Evolutionary conservation across 2,329 filamentous ascomycete species (phyloP), one percentile per base, ranked within the genome.

Genomic region (Epichloe coenophiala): DNA sequence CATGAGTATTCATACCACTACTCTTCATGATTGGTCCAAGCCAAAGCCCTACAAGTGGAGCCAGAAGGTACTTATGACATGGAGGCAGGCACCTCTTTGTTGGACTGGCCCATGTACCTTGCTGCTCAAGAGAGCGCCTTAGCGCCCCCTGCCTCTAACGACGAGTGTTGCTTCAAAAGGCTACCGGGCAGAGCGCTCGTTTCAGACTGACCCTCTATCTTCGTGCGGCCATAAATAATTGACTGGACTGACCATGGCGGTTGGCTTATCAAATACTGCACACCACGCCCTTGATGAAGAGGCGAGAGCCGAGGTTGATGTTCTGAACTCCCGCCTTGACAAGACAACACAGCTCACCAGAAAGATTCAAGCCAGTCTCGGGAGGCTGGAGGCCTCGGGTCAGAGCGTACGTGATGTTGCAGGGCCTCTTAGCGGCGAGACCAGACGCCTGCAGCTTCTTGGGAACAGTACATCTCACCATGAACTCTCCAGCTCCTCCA

Each of bases 301-400:
- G 67, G 79, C 81, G 43, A 73, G 80, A 51, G 81, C 81, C 44
- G 81, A 85, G 64, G 81, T 86, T 50, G 81, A 86, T 57, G 81
- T 85, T 33, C 71, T 86, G 45, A 84, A 83, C 59, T 84, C 81
- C 49, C 75, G 81, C 39, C 80, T 97, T 55, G 88, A 94, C 60
- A 97, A 95, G 76, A 94, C 94, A 59, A 85, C 89, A 53, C 81
- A 88, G 62, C 77, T 97, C 64, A 95, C 89, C 35, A 95, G 93
- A 72, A 95, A 95, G 73, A 96, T 98, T 51, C 86, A 95, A 67
- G 84, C 86, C 31, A 95, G 88, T 48, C 76, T 96, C 58, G 79
- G 81, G 38, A 80, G 90, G 51, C 75, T 98, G 36, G 89, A 97
- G 60, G 81, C 84, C 38, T 94, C 88, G 49, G 93, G 91, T 17